phyloP scores from a whole-genome alignment of 306 rosid species.

The Castanopsis chinensis region DNA sequence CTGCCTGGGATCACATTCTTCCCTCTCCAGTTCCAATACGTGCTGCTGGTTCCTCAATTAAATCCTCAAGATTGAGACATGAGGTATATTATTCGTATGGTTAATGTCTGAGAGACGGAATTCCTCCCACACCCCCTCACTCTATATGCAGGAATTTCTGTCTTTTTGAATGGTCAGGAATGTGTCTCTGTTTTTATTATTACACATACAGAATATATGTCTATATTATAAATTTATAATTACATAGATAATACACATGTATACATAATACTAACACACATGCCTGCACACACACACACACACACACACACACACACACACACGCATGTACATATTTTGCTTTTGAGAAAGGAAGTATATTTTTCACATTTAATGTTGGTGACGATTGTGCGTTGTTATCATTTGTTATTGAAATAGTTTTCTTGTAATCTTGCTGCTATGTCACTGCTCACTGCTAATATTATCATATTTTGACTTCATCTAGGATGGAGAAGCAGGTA shows the following conservation, averaged over 20 bases:
- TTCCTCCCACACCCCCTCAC: background rate
- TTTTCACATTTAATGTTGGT: conserved; percentile 4
- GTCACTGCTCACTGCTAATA: background rate
- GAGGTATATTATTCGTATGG: conserved; percentile 44
- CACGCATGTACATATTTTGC: background rate
- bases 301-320: no score
- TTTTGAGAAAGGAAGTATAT: background rate
- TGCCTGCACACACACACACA: no score
- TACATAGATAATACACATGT: no score
- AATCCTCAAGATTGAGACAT: conserved; percentile 55
- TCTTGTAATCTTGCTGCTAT: background rate
- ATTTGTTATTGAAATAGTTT: no score
- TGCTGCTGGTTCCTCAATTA: conserved; percentile 79
- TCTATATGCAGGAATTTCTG: no score
- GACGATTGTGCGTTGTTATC: background rate
- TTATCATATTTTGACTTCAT: background rate
- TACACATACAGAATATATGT: no score
- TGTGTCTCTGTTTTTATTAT: no score
- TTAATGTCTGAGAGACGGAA: background rate
- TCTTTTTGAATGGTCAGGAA: no score
- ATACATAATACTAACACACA: no score
- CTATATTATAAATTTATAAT: no score
- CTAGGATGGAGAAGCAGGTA: conserved; percentile 59
- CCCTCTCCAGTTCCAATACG: conserved; percentile 95
- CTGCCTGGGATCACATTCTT: conserved; percentile 93